phyloP scores from a whole-genome alignment of 345 rosid genomes.

The Sonneratia caseolaris region DNA sequence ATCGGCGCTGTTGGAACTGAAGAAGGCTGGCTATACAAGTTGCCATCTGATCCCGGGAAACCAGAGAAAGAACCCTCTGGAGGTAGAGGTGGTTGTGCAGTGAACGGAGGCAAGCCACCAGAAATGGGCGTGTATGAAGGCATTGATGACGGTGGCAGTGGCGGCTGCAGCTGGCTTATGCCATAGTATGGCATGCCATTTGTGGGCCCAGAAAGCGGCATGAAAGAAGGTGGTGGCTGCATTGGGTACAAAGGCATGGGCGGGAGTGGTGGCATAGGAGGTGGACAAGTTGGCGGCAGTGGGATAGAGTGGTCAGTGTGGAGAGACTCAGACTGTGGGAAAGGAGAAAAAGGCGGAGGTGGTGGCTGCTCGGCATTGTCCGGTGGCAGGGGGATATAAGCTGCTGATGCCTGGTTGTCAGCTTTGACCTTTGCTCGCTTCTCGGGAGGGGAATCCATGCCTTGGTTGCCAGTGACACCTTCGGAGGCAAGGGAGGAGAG shows the following conservation, averaged over 20 bases:
- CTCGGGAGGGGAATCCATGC: conserved; percentile 40
- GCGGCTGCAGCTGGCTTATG: conserved; percentile 28
- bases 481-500: conserved; percentile 90
- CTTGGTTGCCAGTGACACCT: conserved; percentile 47
- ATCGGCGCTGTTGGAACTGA: conserved; percentile 55
- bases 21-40: conserved; percentile 47
- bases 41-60: conserved; percentile 62
- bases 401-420: conserved; percentile 24
- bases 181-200: conserved; percentile 41
- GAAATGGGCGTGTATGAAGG: conserved; percentile 17
- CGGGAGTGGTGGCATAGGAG: conserved; percentile 28
- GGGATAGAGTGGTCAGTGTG: conserved; percentile 15
- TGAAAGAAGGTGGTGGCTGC: conserved; percentile 29
- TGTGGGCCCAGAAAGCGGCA: conserved; percentile 44
- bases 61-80: conserved; percentile 42
- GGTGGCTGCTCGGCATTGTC: conserved; percentile 26
- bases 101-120: conserved; percentile 38
- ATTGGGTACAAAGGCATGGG: conserved; percentile 47
- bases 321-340: too few relatives aligned
- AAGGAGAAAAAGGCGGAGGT: conserved; percentile 5
- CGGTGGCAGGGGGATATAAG: conserved; percentile 10
- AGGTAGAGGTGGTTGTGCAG: conserved; percentile 17
- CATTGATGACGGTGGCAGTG: conserved; percentile 31
- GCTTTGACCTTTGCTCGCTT: conserved; percentile 63
- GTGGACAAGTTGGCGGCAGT: conserved; percentile 4